A percentile compares a stretch with the other conserved stretches of the same genome.
Evolutionary conservation across 495 filamentous ascomycete species (phyloP).

Genomic region (Chaetomium cochliodes): DNA sequence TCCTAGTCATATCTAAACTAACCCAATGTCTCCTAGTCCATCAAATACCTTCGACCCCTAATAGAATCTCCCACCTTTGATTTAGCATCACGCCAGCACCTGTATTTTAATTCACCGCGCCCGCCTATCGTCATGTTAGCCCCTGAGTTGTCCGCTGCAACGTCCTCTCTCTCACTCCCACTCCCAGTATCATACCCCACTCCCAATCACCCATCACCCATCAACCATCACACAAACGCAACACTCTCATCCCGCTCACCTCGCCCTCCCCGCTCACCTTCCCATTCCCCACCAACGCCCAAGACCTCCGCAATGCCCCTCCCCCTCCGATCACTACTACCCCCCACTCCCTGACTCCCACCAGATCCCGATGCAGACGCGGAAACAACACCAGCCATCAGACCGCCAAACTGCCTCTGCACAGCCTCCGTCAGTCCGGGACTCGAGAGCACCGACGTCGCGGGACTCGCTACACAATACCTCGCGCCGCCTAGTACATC

Average conservation of each 20-base stretch:
- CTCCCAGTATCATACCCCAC: not conserved
- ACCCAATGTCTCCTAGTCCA: not conserved
- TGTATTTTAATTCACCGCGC: too few relatives aligned
- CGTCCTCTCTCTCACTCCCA: not conserved
- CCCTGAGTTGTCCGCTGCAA: too few relatives aligned
- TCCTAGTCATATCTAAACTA: not conserved
- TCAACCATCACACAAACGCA: conserved; percentile 15
- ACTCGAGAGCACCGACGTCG: conserved; percentile 32
- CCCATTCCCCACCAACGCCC: not conserved
- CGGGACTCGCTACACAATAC: not conserved
- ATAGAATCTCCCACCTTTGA: not conserved
- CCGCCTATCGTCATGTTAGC: too few relatives aligned
- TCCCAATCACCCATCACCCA: not conserved
- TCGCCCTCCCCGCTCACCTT: not conserved
- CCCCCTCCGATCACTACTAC: not conserved
- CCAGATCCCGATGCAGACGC: not conserved
- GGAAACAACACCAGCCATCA: not conserved
- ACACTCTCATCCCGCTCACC: conserved; percentile 3
- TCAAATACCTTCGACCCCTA: not conserved
- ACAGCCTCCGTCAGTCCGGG: conserved; percentile 40
- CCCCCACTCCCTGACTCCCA: not conserved
- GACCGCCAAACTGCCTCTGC: conserved; percentile 37
- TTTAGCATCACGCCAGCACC: too few relatives aligned
- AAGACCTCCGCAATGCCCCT: conserved; percentile 11
- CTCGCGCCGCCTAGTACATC: too few relatives aligned